Percentiles rank a stretch among this genome's conserved stretches.
These are phyloP conservation scores for Inga laurina DNA, from an alignment of 306 rosid genomes.

Conservation along the genomic window DNA sequence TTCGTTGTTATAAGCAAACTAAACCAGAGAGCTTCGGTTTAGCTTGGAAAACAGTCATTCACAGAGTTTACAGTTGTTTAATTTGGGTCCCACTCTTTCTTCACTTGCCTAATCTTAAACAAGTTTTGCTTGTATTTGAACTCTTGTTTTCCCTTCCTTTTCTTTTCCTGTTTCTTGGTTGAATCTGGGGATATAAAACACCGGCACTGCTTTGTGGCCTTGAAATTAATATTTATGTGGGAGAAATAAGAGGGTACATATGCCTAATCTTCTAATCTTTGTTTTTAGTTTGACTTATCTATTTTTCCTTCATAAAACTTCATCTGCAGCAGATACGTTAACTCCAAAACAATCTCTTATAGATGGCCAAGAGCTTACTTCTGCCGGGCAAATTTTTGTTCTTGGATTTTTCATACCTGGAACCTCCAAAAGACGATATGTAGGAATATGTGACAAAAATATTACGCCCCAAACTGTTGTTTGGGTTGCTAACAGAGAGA, in stretches of 20 bases:
- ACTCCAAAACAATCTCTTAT: neutral
- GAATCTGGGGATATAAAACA: neutral
- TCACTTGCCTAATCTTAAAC: neutral
- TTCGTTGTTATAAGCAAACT: neutral
- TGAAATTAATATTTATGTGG: neutral
- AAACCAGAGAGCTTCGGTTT: neutral
- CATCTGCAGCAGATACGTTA: neutral
- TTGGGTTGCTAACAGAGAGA: too few species aligned
- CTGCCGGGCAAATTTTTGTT: too few species aligned
- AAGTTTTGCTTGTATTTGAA: neutral
- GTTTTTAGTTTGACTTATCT: neutral
- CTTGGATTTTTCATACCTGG: too few species aligned
- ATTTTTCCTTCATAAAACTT: neutral
- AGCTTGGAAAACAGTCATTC: neutral
- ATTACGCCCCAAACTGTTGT: too few species aligned
- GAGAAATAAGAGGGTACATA: neutral
- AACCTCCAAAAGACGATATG: too few species aligned
- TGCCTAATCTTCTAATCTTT: neutral
- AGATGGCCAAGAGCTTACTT: constrained; percentile 31
- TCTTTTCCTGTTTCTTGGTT: neutral
- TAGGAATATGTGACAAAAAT: too few species aligned
- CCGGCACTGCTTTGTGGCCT: neutral
- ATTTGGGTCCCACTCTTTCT: neutral
- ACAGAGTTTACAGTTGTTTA: neutral
- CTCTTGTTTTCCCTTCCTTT: neutral